A percentile compares a stretch with the other conserved stretches of the same genome.
phyloP scores from a whole-genome alignment of 2,329 filamentous ascomycete species.

The Fusarium avenaceum region DNA sequence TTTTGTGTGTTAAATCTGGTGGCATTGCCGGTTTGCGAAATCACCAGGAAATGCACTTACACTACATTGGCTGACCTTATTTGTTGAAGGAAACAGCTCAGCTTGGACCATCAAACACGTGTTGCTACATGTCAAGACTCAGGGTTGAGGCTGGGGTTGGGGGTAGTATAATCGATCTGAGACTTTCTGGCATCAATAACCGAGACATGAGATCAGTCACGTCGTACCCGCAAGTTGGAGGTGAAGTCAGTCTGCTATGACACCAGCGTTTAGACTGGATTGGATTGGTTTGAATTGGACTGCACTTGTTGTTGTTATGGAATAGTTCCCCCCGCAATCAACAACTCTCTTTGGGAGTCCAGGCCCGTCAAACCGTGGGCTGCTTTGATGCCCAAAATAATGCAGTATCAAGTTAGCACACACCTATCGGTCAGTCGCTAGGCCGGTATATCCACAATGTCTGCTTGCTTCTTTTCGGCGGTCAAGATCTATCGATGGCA shows the following conservation, averaged over 20 bases:
- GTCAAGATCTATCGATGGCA: constrained; percentile 36
- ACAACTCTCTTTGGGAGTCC: constrained; percentile 23
- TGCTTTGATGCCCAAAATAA: constrained; percentile 29
- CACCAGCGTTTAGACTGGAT: not conserved
- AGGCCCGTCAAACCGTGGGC: constrained; percentile 29
- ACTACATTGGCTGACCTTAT: constrained; percentile 1
- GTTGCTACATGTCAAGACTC: constrained; percentile 27
- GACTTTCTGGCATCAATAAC: constrained; percentile 34
- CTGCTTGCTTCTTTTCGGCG: constrained; percentile 44
- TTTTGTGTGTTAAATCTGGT: constrained; percentile 1
- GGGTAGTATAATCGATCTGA: constrained; percentile 26
- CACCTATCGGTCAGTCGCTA: constrained; percentile 19
- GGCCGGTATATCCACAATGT: constrained; percentile 15
- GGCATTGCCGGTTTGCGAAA: constrained; percentile 13
- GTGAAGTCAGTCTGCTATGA: constrained; percentile 8
- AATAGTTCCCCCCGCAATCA: constrained; percentile 35
- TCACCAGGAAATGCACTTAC: too few species aligned
- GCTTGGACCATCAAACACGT: constrained; percentile 25
- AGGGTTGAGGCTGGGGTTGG: not conserved
- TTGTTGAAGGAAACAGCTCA: constrained; percentile 20
- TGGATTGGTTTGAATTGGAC: not conserved
- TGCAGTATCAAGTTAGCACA: constrained; percentile 15
- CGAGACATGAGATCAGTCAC: constrained; percentile 27
- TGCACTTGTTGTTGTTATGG: not conserved
- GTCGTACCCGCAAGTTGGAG: constrained; percentile 7